These are phyloP conservation scores for Serendipita sp. DNA, from an alignment of 768 basidiomycete species.

Conservation along the genomic window DNA sequence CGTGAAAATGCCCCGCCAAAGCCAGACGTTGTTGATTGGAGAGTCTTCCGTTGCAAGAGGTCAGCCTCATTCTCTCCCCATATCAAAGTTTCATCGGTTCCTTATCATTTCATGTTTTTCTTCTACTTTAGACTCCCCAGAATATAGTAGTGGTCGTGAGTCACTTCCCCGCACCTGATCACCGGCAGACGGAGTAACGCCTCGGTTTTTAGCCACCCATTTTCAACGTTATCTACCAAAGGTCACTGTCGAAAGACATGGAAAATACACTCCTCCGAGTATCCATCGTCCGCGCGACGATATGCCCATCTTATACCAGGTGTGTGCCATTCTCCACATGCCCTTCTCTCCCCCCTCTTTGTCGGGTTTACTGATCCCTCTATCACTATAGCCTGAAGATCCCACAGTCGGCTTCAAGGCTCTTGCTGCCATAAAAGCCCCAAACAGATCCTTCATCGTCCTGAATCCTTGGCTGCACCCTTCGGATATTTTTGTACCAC, in stretches of 20 bases:
- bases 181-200: neutral
- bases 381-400: neutral
- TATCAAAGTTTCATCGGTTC: too few relatives aligned
- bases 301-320: neutral
- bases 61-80: too few relatives aligned
- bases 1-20: too few relatives aligned
- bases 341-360: too few relatives aligned
- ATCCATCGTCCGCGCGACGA: neutral
- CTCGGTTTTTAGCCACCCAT: neutral
- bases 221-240: neutral
- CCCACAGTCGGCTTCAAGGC: neutral
- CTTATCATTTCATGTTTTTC: too few relatives aligned
- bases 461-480: slow-evolving; percentile 1
- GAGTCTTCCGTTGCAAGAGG: too few relatives aligned
- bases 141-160: too few relatives aligned
- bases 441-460: neutral
- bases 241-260: neutral
- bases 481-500: neutral
- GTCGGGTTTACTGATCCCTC: too few relatives aligned
- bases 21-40: too few relatives aligned
- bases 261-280: neutral
- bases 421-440: neutral
- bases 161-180: too few relatives aligned
- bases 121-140: too few relatives aligned
- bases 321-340: neutral